Percentiles rank a stretch among this genome's conserved stretches.
These are phyloP conservation scores for Detonula confervacea DNA, from an alignment of 352 stramenopile genomes.

Conservation along the genomic window DNA sequence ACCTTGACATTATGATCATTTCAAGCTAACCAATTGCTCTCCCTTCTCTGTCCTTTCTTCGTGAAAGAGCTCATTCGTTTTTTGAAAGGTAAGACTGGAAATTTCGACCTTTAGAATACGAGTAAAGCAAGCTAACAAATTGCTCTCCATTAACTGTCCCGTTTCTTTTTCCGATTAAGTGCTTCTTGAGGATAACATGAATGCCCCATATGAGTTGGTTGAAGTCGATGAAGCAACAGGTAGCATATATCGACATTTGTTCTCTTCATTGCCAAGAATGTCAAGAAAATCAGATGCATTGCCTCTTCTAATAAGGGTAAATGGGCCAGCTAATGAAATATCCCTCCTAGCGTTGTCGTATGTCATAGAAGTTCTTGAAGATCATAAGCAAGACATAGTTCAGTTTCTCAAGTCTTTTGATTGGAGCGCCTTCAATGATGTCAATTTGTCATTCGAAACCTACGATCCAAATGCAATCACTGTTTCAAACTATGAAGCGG, in stretches of 20 bases:
- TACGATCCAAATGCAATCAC: too few relatives aligned
- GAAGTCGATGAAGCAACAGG: background rate
- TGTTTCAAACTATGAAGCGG: background rate
- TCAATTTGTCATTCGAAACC: background rate
- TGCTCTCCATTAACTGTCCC: too few relatives aligned
- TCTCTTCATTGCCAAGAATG: too few relatives aligned
- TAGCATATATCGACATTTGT: too few relatives aligned
- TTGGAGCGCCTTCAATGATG: conserved; percentile 10
- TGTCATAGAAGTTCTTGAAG: conserved; percentile 13
- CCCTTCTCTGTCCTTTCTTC: too few relatives aligned
- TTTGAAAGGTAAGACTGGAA: too few relatives aligned
- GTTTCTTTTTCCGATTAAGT: background rate
- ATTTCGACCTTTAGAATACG: too few relatives aligned
- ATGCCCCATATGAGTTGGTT: background rate
- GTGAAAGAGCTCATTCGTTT: too few relatives aligned
- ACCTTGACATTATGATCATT: too few relatives aligned
- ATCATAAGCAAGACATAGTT: background rate
- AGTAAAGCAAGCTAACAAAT: too few relatives aligned
- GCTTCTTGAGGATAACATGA: background rate
- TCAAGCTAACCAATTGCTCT: too few relatives aligned
- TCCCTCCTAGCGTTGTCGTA: conserved; percentile 24
- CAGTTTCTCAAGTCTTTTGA: background rate
- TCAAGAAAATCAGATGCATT: background rate
- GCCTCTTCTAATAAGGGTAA: conserved; percentile 11
- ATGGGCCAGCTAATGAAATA: conserved; percentile 9